phyloP scores from a whole-genome alignment of 257 asterid species.

The Paraleonurus japonicus region DNA sequence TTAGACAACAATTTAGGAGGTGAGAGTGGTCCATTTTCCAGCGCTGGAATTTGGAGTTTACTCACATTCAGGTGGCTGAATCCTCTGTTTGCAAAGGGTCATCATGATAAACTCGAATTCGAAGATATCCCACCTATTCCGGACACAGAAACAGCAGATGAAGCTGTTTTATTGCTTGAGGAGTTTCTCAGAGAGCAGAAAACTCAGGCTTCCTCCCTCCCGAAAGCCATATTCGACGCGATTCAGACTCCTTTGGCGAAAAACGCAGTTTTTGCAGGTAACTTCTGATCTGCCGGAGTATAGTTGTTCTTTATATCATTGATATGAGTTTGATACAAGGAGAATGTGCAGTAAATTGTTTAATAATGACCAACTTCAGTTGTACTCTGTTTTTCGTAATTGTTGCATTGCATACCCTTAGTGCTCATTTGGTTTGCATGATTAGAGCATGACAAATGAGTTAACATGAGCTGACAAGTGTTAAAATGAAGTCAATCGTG shows the following conservation, averaged over 20 bases:
- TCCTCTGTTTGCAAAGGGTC: conserved; percentile 67
- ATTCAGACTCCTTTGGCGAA: conserved; percentile 48
- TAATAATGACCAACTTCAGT: too few relatives aligned
- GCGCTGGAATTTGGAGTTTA: conserved; percentile 70
- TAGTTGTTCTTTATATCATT: too few relatives aligned
- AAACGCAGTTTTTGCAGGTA: conserved; percentile 90
- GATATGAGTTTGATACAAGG: not conserved
- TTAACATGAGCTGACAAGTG: too few relatives aligned
- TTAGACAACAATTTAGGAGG: not conserved
- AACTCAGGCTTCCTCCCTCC: conserved; percentile 38
- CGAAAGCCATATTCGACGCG: conserved; percentile 47
- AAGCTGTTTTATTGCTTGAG: conserved; percentile 63
- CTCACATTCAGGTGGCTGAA: conserved; percentile 76
- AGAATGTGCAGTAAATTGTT: too few relatives aligned
- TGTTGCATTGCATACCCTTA: not conserved
- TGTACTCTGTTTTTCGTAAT: not conserved
- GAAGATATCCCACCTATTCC: conserved; percentile 63
- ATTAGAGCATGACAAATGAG: too few relatives aligned
- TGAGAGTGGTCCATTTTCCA: conserved; percentile 43
- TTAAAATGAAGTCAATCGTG: too few relatives aligned
- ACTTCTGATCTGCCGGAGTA: too few relatives aligned
- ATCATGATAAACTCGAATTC: conserved; percentile 38
- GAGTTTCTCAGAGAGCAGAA: conserved; percentile 57
- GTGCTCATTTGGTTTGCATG: too few relatives aligned
- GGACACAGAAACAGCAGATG: conserved; percentile 55